Base-by-base conservation (phyloP, 495 filamentous ascomycete genomes). In the Penicillium robsamsonii region DNA sequence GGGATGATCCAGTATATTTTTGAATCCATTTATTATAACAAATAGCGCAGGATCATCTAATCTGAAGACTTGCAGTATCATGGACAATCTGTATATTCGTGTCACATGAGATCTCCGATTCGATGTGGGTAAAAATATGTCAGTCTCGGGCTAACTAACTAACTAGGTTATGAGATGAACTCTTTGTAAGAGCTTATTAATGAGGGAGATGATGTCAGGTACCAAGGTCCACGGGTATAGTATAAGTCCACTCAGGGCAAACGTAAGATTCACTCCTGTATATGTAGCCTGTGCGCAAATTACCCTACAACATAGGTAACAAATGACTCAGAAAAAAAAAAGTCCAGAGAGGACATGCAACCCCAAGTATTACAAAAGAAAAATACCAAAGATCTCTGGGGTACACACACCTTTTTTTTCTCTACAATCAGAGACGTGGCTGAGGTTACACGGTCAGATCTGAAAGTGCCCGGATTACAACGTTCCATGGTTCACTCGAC, bases 101-200 rank as follows among this genome's bases (percentile, higher is more conserved):
- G 42, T 54, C 51, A 54, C 51, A 54, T 54, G 51, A 46, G 51
- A 54, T 54, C 51, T 54, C 51, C 51, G 51, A 54, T 54, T 46
- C 51, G 35, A 29, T 31, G 51, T 54, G 51, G 51, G 13, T 54
- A 40, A 43, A 4, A 7, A 52, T 40, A 52, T 40, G 50, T 52
- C 50, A 52, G 50, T 38, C 33, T 41, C 50, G 25, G 46, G 46
- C 46, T 1, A 49, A 25, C n/a, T 13, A 24, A 9, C 15, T 17
- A 30, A 25, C 24, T 25, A 2, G 24, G 24, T 2, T 5, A 2
- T 5, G 24, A 5, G 24, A 5, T 2, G 2, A 2, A 25, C 24
- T 2, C 24, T 25, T 25, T 2, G 2, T 27, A 27, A 27, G 1
- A 27, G 25, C 25, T 35, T 35, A 35, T 35, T 35, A 35, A 37